Percentiles rank a stretch among this genome's conserved stretches.
Evolutionary conservation across 805 yeast species (phyloP).

Genomic region (Cyberlindnera maclurae): DNA sequence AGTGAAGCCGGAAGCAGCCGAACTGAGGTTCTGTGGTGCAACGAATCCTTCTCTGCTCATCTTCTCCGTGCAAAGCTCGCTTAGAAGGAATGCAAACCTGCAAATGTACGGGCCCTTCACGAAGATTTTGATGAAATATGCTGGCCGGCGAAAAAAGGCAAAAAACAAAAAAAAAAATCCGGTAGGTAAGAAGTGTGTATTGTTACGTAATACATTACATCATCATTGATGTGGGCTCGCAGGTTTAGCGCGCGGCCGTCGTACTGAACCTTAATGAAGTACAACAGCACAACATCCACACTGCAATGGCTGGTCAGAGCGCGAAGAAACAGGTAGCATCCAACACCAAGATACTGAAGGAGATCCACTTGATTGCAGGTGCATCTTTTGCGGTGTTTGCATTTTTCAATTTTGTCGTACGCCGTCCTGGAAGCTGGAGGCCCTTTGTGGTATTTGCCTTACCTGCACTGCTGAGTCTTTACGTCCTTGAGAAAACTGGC

Average conservation of each 20-base stretch:
- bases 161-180: too few species aligned
- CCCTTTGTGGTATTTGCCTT: conserved; percentile 24
- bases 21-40: conserved; percentile 74
- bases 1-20: conserved; percentile 77
- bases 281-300: too few species aligned
- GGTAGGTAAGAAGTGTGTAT: too few species aligned
- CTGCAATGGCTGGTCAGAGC: conserved; percentile 50
- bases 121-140: too few species aligned
- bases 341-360: conserved; percentile 32
- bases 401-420: conserved; percentile 24
- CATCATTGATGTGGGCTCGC: too few species aligned
- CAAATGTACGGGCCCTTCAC: too few species aligned
- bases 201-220: too few species aligned
- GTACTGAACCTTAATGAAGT: too few species aligned
- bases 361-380: conserved; percentile 30
- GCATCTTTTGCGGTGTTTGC: conserved; percentile 22
- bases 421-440: conserved; percentile 30
- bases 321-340: conserved; percentile 44
- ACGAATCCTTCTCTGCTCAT: conserved; percentile 78
- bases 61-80: not conserved
- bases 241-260: too few species aligned
- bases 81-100: too few species aligned
- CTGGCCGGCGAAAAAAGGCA: too few species aligned
- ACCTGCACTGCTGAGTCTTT: conserved; percentile 33
- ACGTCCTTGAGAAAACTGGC: conserved; percentile 40